Base-by-base conservation (phyloP, 2,329 filamentous ascomycete genomes). In the Xylaria arbuscula region DNA sequence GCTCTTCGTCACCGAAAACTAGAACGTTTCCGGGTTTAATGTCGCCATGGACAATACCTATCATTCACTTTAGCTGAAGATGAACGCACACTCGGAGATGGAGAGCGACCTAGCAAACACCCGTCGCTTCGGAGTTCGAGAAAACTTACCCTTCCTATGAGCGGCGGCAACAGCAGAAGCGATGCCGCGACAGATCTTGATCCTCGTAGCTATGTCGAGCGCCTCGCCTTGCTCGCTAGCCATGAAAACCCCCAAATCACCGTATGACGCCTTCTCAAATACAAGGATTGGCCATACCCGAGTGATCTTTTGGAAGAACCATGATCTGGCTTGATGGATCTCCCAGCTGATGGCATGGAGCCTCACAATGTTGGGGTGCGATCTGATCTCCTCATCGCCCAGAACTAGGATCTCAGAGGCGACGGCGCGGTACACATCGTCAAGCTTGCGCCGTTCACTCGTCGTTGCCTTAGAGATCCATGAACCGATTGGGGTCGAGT, bases 401-500 rank as follows among this genome's bases (percentile, higher is more conserved):
- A 54, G n/a, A 17, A 34, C 50, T 15, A 54, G n/a, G 28, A 54
- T 54, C 50, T 54, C 28, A 19, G 50, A 54, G 32, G 28, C 32
- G 9, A 54, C 22, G 6, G 32, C 50, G 15, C 50, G 50, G 28
- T 36, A 54, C 17, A 22, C 50, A 36, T 54, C 6, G 15, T 36
- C 50, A 2, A 47, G 45, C 45, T 22, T 47, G 45, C 9, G 9
- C 6, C 45, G 45, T n/a, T 47, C 7, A 47, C 45, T 47, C 19
- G 45, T 47, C 45, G 45, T 47, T 22, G 11, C 45, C 45, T 22
- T 47, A 6, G 45, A 47, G 45, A 47, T 8, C 45, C 45, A 47
- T n/a, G 45, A 47, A 9, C 45, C 45, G n/a, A 47, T 47, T 22
- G 45, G 45, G 8, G 15, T 34, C 15, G 28, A 34, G 50, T 34